Evolutionary conservation across 768 basidiomycete species (phyloP), one percentile per base, ranked within the genome.

Genomic region (Termitomyces sp.): DNA sequence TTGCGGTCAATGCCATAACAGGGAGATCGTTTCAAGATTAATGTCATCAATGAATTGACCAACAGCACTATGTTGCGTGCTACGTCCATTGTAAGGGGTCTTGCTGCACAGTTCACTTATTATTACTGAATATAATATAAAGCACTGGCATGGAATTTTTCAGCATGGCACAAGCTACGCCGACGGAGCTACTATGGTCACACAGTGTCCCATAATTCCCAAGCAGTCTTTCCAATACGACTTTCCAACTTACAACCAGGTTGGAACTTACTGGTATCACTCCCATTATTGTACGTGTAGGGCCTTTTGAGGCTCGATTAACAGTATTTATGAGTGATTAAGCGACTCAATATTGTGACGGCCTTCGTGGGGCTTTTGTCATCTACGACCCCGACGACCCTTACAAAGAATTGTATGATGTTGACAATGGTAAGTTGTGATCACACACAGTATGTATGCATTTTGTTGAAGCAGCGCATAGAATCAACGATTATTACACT

Each of bases 21-120:
- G 57, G 57, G 49, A 8, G 57, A 58, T 16, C 57, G 57, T 32
- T 58, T 58, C 50, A 58, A 58, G 14, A 58, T 58, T 5, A 58
- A 58, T 18, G 57, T 58, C 10, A 51, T 43, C 38, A 58, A 58
- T 14, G 14, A 51, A 20, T 26, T 58, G 41, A 58, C 49, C 28
- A 36, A 58, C 41, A 30, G n/a, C 13, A 58, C 49, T 20, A 58
- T 58, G 57, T 16, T 50, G 23, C 57, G 49, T 8, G 50, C 49
- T 8, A 58, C 57, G n/a, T 50, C 57, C 43, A 58, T 58, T 9
- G 57, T 50, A 33, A 50, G 38, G 2, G 32, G 10, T 20, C 38
- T 23, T 38, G 2, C 23, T 38, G 9, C 10, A 14, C 10, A 18
- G 8, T 36, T 36, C n/a, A 5, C 18, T 48, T 10, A 33, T 38